Conservation (phyloP, 352 stramenopile genomes). For the Phytophthora vignae region DNA sequence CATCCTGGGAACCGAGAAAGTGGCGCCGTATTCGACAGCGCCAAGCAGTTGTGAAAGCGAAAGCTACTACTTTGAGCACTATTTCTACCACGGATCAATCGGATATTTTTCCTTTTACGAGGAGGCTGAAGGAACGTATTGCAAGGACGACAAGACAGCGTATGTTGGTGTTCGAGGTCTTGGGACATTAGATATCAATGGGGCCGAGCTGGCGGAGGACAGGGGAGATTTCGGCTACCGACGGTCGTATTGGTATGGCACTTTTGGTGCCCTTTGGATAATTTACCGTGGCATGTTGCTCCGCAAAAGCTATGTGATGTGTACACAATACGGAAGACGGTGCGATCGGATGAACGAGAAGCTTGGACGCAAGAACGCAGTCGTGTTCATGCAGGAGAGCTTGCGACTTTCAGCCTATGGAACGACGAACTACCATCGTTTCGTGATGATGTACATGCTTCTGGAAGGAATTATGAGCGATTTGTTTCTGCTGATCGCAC, state of each 20-base stretch:
- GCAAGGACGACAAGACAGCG: conserved; percentile 17
- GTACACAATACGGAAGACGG: conserved; percentile 16
- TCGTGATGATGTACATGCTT: conserved; percentile 30
- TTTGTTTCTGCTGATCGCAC: conserved; percentile 39
- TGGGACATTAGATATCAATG: conserved; percentile 28
- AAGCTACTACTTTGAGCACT: conserved; percentile 33
- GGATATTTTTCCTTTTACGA: conserved; percentile 46
- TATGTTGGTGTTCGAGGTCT: conserved; percentile 30
- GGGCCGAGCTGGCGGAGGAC: conserved; percentile 19
- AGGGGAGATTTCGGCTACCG: conserved; percentile 18
- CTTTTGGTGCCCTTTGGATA: conserved; percentile 30
- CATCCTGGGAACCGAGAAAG: conserved; percentile 8
- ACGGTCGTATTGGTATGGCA: conserved; percentile 34
- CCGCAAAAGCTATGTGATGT: conserved; percentile 27
- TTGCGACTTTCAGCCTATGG: conserved; percentile 27
- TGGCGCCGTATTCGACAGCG: conserved; percentile 6
- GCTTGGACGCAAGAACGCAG: conserved; percentile 9
- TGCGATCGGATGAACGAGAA: conserved; percentile 19
- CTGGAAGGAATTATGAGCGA: conserved; percentile 40
- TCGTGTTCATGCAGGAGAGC: conserved; percentile 36
- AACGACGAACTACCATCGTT: conserved; percentile 25
- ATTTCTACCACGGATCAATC: conserved; percentile 40
- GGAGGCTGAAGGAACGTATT: conserved; percentile 32
- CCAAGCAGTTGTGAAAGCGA: conserved; percentile 10
- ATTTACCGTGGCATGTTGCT: conserved; percentile 30